Base-by-base conservation (phyloP, 768 basidiomycete species). In the Tricholoma flavovirens region DNA sequence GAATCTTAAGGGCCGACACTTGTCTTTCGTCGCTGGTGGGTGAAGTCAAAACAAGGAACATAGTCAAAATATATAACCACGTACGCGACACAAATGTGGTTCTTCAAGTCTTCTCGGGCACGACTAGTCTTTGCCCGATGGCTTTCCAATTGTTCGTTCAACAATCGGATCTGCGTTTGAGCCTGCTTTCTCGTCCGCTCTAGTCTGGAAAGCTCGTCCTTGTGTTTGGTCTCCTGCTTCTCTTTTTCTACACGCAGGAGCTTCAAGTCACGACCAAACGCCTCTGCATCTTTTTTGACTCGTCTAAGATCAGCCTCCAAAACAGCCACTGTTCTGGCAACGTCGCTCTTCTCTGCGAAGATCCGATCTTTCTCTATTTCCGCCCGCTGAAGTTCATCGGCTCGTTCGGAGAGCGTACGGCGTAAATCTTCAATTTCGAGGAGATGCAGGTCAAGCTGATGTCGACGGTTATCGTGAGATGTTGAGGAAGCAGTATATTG, bases 341-440 rank as follows among this genome's bases (percentile, higher is more conserved):
- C 82, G 59, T 84, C 83, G 50, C 70, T 80, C 66, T 84, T 87
- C 73, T 87, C 88, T 2, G 75, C 72, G 17, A 73, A 74, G 57
- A 84, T 78, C 43, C 79, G 82, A 21, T 81, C 73, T 64, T 84
- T 86, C 68, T 91, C 87, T 32, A 78, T 76, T 63, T 86, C 82
- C 1, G 79, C 77, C 15, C 77, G 77, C 10, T 87, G 82, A 38
- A 93, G 78, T 60, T 86, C 83, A 24, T 75, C 75, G 3, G 80
- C 79, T 53, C 84, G 82, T 54, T 77, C 74, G 14, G 82, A 77
- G 12, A 92, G 76, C 1, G 86, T 84, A 4, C 75, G 77, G 36
- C 83, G 82, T n/a, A 93, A 82, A 29, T 89, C 85, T 3, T 88
- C 85, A 56, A 93, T 86, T 67, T 93, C 90, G 15, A 77, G 71